phyloP scores from a whole-genome alignment of 257 asterid species.

The Coffea canephora region DNA sequence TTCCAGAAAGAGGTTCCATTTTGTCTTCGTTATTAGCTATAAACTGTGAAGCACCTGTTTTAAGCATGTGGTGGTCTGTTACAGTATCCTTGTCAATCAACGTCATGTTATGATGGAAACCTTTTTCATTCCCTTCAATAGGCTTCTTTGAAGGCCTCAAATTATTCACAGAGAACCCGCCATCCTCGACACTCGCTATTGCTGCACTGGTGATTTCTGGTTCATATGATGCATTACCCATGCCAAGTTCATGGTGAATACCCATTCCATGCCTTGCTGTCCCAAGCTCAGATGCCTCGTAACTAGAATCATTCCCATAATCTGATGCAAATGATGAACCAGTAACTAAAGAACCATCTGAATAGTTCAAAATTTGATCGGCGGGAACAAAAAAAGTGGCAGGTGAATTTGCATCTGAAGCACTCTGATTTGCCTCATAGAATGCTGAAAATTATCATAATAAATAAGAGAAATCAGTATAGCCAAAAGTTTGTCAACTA shows the following conservation, averaged over 20 bases:
- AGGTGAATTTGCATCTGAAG: constrained; percentile 26
- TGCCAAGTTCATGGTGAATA: constrained; percentile 19
- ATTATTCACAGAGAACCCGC: constrained; percentile 18
- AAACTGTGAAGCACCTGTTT: constrained; percentile 4
- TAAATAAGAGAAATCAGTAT: constrained; percentile 7
- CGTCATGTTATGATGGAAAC: constrained; percentile 6
- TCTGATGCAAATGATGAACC: constrained; percentile 36
- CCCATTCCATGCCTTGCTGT: constrained; percentile 23
- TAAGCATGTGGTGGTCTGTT: constrained; percentile 8
- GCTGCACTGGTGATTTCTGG: constrained; percentile 19
- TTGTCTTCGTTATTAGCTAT: constrained; percentile 9
- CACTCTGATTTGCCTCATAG: constrained; percentile 38
- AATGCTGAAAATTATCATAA: constrained; percentile 46
- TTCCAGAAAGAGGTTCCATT: constrained; percentile 19
- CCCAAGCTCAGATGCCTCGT: constrained; percentile 39
- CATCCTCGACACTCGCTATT: constrained; percentile 28
- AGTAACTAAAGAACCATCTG: constrained; percentile 35
- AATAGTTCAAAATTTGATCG: constrained; percentile 32
- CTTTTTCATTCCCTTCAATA: constrained; percentile 21
- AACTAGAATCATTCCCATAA: constrained; percentile 30
- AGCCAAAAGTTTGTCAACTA: neutral
- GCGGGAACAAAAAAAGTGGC: constrained; percentile 32
- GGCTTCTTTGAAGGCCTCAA: constrained; percentile 24
- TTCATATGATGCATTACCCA: constrained; percentile 23
- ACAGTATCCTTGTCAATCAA: constrained; percentile 13